These are phyloP conservation scores for Tephrocybe rancida DNA, from an alignment of 768 basidiomycete species.

Conservation along the genomic window DNA sequence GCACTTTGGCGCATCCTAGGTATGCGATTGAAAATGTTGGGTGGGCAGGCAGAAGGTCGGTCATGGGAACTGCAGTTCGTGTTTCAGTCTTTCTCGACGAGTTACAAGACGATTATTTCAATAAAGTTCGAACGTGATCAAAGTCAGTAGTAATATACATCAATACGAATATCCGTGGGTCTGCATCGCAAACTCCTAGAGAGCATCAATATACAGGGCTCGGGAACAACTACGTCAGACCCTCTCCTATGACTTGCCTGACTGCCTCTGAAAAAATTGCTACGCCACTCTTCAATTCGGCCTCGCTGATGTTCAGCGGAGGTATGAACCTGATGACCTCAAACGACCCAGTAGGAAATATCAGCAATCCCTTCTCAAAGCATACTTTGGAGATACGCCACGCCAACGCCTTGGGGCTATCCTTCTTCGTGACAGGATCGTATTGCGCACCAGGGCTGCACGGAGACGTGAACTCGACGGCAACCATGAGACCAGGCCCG, in stretches of 20 bases:
- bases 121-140: too few species aligned
- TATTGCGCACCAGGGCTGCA: conserved; percentile 41
- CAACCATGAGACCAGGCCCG: conserved; percentile 90
- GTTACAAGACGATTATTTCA: too few species aligned
- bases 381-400: conserved; percentile 75
- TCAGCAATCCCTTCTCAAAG: conserved; percentile 82
- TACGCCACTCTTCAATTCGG: conserved; percentile 72
- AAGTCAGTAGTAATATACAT: too few species aligned
- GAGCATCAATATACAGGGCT: too few species aligned
- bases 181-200: too few species aligned
- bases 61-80: too few species aligned
- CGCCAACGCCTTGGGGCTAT: conserved; percentile 52
- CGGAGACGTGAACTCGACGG: conserved; percentile 73
- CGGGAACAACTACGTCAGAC: conserved; percentile 25
- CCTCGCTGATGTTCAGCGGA: conserved; percentile 75
- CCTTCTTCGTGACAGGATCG: conserved; percentile 40
- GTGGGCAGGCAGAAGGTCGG: too few species aligned
- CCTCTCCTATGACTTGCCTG: conserved; percentile 61
- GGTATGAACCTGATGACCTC: conserved; percentile 93
- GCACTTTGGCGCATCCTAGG: too few species aligned
- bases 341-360: conserved; percentile 87
- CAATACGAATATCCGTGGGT: too few species aligned
- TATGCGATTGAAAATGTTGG: too few species aligned
- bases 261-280: conserved; percentile 70
- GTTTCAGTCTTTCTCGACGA: too few species aligned